Evolutionary conservation across 2,329 filamentous ascomycete species (phyloP), one percentile per base, ranked within the genome.

Genomic region (Pestalotiopsis sp.): DNA sequence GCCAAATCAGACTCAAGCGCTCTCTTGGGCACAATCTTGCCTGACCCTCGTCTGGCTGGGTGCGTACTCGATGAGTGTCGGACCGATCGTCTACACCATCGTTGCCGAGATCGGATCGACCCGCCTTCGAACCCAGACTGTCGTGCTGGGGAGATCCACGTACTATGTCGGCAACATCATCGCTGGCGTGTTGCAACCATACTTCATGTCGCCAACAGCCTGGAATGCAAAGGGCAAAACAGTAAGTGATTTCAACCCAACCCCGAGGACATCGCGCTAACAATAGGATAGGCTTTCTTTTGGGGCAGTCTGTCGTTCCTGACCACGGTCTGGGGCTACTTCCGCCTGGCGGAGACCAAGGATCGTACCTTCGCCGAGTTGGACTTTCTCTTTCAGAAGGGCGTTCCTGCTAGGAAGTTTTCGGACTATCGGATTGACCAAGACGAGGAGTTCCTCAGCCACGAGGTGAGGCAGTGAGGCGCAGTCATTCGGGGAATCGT

Each of bases 281-380:
- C 64, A 7, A 12, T 49, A 12, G 14, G 64, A 1, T 25, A 81
- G 79, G 81, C 80, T n/a, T 82, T 82, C 73, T 83, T 84, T 73
- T 83, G 81, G 81, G 78, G 78, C 6, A 75, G 70, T 3, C 70
- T 81, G 49, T 77, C 80, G 11, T 77, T 79, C 13, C 67, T 83
- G 4, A 81, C 80, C 1, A 75, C 79, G 1, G 60, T 81, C 12
- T 84, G 82, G 81, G 80, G 80, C 7, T 84, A 77, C 70, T 83
- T 83, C 74, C 79, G 82, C 23, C 72, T 84, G 67, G 81, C 82
- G 27, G 82, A 84, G 76, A 82, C 82, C 63, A 83, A 83, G 76
- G 80, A 77, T 66, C 79, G 82, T 45, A 84, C 82, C 2, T 84
- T 82, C 71, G 81, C 80, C 64, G 82, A 84, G 72, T 74, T 84